phyloP scores from a whole-genome alignment of 495 filamentous ascomycete species.

The Aspergillus mulundensis region DNA sequence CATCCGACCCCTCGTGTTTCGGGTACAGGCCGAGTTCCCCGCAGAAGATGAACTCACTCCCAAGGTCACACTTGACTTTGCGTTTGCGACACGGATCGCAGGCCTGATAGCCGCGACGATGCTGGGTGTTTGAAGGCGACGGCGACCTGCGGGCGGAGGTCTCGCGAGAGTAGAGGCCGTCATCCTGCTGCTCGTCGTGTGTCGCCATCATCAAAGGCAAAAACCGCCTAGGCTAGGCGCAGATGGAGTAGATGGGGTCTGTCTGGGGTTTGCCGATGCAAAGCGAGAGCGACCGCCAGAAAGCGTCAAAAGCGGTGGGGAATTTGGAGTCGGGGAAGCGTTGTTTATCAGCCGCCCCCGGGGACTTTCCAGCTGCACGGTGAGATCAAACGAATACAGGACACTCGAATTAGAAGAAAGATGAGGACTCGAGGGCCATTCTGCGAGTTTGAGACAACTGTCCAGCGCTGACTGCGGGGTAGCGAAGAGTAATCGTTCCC shows the following conservation, averaged over 20 bases:
- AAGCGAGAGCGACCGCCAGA: conserved; percentile 39
- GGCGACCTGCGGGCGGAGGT: conserved; percentile 24
- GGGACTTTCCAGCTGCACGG: conserved; percentile 9
- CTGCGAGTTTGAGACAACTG: background rate
- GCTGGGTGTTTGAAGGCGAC: conserved; percentile 40
- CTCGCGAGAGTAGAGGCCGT: conserved; percentile 17
- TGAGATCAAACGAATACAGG: background rate
- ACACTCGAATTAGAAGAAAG: background rate
- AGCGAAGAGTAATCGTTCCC: conserved; percentile 8
- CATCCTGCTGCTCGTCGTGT: conserved; percentile 15
- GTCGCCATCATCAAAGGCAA: conserved; percentile 19
- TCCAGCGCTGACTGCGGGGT: conserved; percentile 14
- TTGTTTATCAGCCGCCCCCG: conserved; percentile 24
- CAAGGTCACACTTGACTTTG: conserved; percentile 91
- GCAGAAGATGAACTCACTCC: conserved; percentile 44
- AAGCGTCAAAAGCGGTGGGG: conserved; percentile 41
- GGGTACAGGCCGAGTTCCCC: background rate
- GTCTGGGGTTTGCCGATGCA: conserved; percentile 39
- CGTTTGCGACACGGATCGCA: conserved; percentile 88
- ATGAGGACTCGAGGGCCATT: background rate
- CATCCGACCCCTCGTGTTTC: background rate
- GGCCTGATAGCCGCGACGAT: conserved; percentile 76
- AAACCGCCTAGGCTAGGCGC: conserved; percentile 15
- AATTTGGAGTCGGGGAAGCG: conserved; percentile 2
- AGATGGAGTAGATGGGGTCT: conserved; percentile 25